Evolutionary conservation across 2,329 filamentous ascomycete species (phyloP), one percentile per base, ranked within the genome.

Genomic region (Cytospora piceicola): DNA sequence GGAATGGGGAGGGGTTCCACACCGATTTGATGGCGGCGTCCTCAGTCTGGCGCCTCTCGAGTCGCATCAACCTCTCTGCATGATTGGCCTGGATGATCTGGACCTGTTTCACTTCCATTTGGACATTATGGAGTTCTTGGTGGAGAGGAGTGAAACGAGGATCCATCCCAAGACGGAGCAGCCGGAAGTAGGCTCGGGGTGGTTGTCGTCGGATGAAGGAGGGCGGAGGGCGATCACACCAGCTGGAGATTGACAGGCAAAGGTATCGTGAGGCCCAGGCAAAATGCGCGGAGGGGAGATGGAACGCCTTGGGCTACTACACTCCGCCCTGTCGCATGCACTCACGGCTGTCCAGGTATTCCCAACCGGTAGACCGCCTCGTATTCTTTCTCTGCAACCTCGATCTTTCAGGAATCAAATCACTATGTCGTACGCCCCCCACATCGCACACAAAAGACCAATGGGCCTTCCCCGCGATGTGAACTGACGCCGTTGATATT

Each of bases 1-100:
- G 93, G 75, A 97, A 97, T 20, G 94, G 94, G 64, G 94, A 96
- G 27, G 66, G 63, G 70, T 90, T 90, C 95, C 95, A 99, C 64
- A 96, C 91, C 68, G 91, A 96, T 78, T 94, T 96, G 67, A 90
- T 78, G 36, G 86, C 84, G 58, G 86, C 85, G 77, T 90, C 87
- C 70, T 90, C 88, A 39, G 87, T 87, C 73, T 90, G 87, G 56
- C 87, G 86, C 72, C 88, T 88, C 75, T 90, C 88, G 60, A 90
- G 76, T 68, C 86, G 80, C 67, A 83, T 77, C 62, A 90, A 75
- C 73, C 88, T 80, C 70, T 90, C 88, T 65, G 84, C 82, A 77
- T 90, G 87, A 72, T 81, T 85, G 69, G 78, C 83, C 75, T 90
- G 88, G 67, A 86, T 80, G 74, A 85, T 81, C 71, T 90, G 87